A percentile compares a stretch with the other conserved stretches of the same genome.
These are phyloP conservation scores for Crataegus laevigata DNA, from an alignment of 306 rosid genomes.

Conservation along the genomic window DNA sequence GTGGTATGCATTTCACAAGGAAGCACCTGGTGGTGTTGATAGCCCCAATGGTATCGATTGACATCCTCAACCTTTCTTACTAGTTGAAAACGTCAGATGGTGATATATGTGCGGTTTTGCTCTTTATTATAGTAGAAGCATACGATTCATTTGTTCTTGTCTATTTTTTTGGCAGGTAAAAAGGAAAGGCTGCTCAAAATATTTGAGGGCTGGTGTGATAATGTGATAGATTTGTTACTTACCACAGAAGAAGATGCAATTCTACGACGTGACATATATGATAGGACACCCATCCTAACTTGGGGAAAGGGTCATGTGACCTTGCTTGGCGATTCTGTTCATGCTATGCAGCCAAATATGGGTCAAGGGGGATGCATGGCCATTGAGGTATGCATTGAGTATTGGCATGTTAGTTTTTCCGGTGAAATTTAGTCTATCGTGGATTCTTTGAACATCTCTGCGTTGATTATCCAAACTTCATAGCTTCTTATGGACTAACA, in stretches of 20 bases:
- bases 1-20: slow-evolving; percentile 95
- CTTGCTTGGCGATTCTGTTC: slow-evolving; percentile 92
- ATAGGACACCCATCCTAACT: slow-evolving; percentile 60
- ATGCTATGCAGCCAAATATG: slow-evolving; percentile 99
- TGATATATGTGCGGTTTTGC: background rate
- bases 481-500: background rate
- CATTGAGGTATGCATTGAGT: slow-evolving; percentile 53
- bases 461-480: background rate
- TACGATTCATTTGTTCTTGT: background rate
- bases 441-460: background rate
- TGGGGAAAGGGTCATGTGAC: slow-evolving; percentile 97
- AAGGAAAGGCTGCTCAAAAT: slow-evolving; percentile 67
- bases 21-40: slow-evolving; percentile 75
- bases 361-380: slow-evolving; percentile 99
- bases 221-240: slow-evolving; percentile 65
- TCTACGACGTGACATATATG: slow-evolving; percentile 91
- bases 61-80: slow-evolving; percentile 9
- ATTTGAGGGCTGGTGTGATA: slow-evolving; percentile 95
- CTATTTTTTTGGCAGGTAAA: slow-evolving; percentile 42
- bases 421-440: background rate
- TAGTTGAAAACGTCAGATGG: background rate
- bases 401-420: background rate
- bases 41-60: slow-evolving; percentile 40
- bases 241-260: slow-evolving; percentile 81
- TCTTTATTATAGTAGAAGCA: background rate